These are phyloP conservation scores for Ophiocordyceps unilateralis DNA, from an alignment of 2,329 filamentous ascomycete species.

Conservation along the genomic window DNA sequence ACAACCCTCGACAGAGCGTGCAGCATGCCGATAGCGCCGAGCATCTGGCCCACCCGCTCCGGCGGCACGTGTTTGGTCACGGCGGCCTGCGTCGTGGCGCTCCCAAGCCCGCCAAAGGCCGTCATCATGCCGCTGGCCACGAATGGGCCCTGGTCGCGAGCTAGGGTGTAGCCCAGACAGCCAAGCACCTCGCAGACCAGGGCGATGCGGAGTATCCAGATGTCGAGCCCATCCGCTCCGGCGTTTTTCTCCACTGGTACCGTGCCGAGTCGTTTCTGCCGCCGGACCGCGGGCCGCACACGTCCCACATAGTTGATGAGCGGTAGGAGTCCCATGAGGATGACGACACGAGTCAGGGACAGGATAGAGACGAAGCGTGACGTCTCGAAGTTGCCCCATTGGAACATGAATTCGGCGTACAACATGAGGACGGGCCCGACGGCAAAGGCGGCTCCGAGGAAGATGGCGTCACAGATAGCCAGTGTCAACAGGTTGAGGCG, in stretches of 20 bases:
- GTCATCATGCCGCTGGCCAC: constrained; percentile 55
- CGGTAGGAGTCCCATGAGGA: constrained; percentile 61
- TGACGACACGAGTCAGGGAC: constrained; percentile 58
- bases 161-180: constrained; percentile 55
- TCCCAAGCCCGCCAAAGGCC: constrained; percentile 66
- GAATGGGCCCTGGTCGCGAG: constrained; percentile 45
- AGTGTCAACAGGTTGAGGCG: constrained; percentile 71
- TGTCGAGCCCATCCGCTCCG: constrained; percentile 64
- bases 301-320: constrained; percentile 61
- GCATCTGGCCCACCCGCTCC: constrained; percentile 67
- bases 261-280: constrained; percentile 18
- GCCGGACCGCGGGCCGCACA: constrained; percentile 27
- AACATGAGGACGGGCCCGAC: constrained; percentile 66
- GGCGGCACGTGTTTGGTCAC: constrained; percentile 83
- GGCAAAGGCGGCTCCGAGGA: constrained; percentile 71
- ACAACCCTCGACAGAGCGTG: constrained; percentile 69
- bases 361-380: constrained; percentile 68
- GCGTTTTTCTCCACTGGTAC: constrained; percentile 29
- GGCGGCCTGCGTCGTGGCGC: constrained; percentile 66
- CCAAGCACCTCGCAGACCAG: constrained; percentile 64
- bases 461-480: constrained; percentile 61
- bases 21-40: constrained; percentile 73
- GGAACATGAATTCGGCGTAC: constrained; percentile 66
- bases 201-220: constrained; percentile 57
- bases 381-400: constrained; percentile 68